Evolutionary conservation across 2,329 filamentous ascomycete genomes (phyloP).

Genomic region (Phoma herbarum): DNA sequence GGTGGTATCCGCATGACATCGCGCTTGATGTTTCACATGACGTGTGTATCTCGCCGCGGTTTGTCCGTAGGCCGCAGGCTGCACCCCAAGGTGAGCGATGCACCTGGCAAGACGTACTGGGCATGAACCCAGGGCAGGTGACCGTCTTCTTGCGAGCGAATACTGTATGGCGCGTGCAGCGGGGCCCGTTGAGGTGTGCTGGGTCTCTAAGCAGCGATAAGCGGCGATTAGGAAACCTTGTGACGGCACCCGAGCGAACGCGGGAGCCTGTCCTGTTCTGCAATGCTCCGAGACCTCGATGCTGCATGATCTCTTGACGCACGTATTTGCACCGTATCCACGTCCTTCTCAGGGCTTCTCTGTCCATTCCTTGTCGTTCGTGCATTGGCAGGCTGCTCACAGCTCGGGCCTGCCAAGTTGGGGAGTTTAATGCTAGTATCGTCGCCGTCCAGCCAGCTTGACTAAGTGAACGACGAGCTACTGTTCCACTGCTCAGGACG

Average conservation of each 20-base stretch:
- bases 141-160: neutral
- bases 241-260: slow-evolving; percentile 24
- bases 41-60: slow-evolving; percentile 20
- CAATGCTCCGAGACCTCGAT: slow-evolving; percentile 8
- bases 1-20: slow-evolving; percentile 24
- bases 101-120: neutral
- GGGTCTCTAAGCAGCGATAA: slow-evolving; percentile 13
- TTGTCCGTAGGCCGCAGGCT: slow-evolving; percentile 1
- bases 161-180: neutral
- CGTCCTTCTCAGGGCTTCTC: neutral
- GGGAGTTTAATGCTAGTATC: slow-evolving; percentile 34
- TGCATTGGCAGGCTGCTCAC: slow-evolving; percentile 20
- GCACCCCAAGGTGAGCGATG: neutral
- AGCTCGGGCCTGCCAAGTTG: slow-evolving; percentile 36
- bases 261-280: slow-evolving; percentile 25
- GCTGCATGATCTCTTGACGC: slow-evolving; percentile 6
- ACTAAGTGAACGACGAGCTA: slow-evolving; percentile 15
- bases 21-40: slow-evolving; percentile 35
- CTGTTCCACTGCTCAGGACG: slow-evolving; percentile 15
- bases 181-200: slow-evolving; percentile 7
- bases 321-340: neutral
- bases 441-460: slow-evolving; percentile 29
- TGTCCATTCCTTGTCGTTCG: neutral
- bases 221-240: slow-evolving; percentile 22
- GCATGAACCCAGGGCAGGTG: slow-evolving; percentile 2